Percentiles rank a stretch among this genome's conserved stretches.
phyloP scores from a whole-genome alignment of 306 rosid genomes.

The Lathyrus aphaca region DNA sequence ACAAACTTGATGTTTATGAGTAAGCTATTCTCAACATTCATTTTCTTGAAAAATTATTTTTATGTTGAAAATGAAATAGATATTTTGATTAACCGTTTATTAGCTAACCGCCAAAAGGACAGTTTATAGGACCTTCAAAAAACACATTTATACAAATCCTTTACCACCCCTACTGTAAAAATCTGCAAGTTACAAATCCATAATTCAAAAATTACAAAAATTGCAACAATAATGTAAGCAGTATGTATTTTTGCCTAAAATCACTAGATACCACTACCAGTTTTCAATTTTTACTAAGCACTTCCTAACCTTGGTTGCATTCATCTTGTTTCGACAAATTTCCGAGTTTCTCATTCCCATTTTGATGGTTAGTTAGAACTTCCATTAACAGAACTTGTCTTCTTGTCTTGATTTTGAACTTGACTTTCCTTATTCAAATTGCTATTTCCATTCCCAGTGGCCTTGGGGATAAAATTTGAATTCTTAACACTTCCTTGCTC shows the following conservation, averaged over 20 bases:
- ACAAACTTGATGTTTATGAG: too few species aligned
- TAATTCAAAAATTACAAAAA: background rate
- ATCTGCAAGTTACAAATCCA: slow-evolving; percentile 3
- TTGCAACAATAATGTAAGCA: background rate
- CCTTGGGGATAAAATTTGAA: slow-evolving; percentile 25
- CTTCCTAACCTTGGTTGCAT: slow-evolving; percentile 31
- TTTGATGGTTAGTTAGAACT: slow-evolving; percentile 43
- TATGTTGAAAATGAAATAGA: too few species aligned
- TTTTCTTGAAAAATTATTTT: too few species aligned
- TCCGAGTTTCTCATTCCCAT: slow-evolving; percentile 35
- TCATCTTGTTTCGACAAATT: slow-evolving; percentile 40
- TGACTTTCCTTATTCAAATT: slow-evolving; percentile 31
- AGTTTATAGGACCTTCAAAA: too few species aligned
- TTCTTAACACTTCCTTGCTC: slow-evolving; percentile 29
- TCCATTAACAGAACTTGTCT: slow-evolving; percentile 29
- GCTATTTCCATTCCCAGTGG: slow-evolving; percentile 39
- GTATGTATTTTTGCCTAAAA: slow-evolving; percentile 2
- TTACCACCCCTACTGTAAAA: background rate
- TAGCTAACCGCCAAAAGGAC: too few species aligned
- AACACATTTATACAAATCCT: too few species aligned
- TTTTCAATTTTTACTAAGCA: slow-evolving; percentile 24
- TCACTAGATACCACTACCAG: slow-evolving; percentile 20
- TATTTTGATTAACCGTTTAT: too few species aligned
- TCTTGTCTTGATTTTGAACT: slow-evolving; percentile 30
- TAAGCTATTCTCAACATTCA: too few species aligned